These are phyloP conservation scores for Murraya paniculata DNA, from an alignment of 345 rosid species.

Conservation along the genomic window DNA sequence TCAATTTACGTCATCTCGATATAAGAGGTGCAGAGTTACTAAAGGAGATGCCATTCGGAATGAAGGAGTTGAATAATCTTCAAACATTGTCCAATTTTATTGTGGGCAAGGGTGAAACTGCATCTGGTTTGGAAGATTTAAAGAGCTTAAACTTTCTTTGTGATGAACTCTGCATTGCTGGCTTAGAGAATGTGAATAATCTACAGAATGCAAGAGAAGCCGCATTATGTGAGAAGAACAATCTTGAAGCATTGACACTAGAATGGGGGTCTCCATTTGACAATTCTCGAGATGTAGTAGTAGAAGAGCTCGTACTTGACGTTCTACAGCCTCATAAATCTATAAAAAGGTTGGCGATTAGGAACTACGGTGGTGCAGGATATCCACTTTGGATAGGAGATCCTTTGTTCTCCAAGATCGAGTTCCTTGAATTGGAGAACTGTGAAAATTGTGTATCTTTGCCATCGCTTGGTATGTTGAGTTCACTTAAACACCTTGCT, in stretches of 20 bases:
- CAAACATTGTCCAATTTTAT: too few relatives aligned
- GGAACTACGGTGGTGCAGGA: neutral
- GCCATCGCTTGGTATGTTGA: neutral
- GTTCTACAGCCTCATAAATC: neutral
- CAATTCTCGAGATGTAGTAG: neutral
- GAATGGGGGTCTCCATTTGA: neutral
- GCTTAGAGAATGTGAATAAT: conserved; percentile 3
- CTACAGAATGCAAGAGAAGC: neutral
- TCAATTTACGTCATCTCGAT: too few relatives aligned
- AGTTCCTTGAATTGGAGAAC: neutral
- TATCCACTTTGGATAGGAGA: neutral
- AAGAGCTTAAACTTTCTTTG: conserved; percentile 12
- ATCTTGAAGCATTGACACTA: neutral
- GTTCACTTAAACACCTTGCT: neutral
- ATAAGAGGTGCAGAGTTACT: too few relatives aligned
- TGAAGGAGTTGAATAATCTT: too few relatives aligned
- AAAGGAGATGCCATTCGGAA: too few relatives aligned
- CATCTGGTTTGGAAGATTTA: conserved; percentile 16
- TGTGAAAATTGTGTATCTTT: neutral
- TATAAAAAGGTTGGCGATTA: neutral
- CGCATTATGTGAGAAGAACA: neutral
- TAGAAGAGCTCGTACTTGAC: neutral
- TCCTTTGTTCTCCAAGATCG: neutral
- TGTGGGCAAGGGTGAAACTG: conserved; percentile 6
- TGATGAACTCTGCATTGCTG: conserved; percentile 17